Evolutionary conservation across 2,329 filamentous ascomycete genomes (phyloP), one percentile per base, ranked within the genome.

Genomic region (Nigrograna mackinnonii): DNA sequence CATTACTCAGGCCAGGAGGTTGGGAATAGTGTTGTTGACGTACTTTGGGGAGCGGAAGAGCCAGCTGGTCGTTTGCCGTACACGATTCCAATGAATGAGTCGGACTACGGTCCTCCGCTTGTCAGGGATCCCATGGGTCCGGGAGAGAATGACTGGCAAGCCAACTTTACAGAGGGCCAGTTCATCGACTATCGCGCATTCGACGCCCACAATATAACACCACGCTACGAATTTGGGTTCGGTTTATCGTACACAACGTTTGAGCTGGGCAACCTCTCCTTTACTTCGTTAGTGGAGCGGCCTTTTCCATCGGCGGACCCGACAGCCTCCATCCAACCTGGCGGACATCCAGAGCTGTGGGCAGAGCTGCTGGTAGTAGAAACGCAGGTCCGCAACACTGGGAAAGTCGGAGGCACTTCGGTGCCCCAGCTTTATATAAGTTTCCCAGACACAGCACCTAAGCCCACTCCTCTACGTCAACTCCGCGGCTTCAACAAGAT

Each of bases 61-160:
- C 85, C 85, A 0, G 89, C 83, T 31, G 91, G 91, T 13, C 84
- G 87, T 44, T 73, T 96, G 1, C 91, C 91, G 0, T 96, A 95
- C 68, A 95, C 90, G 0, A 86, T 96, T 32, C 88, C 88, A 9
- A 86, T 83, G 55, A 74, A 75, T 0, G 74, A 86, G 1, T 73
- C 79, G 16, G 89, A 95, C 60, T 91, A 94, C 48, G 41, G 41
- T 3, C 62, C 41, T 16, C 58, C 60, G 14, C 59, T 71, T 20
- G 58, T 64, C 22, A n/a, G n/a, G n/a, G n/a, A n/a, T n/a, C n/a
- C n/a, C n/a, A n/a, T n/a, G n/a, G 72, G 71, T 47, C 69, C 60
- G 26, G 62, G 62, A 5, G 62, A 46, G 4, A 28, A 28, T 28
- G 67, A 66, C 0, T 74, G 70, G 71, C 73, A 77, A 44, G 68